phyloP scores from a whole-genome alignment of 2,329 filamentous ascomycete genomes.

The Xylariaceae sp. region DNA sequence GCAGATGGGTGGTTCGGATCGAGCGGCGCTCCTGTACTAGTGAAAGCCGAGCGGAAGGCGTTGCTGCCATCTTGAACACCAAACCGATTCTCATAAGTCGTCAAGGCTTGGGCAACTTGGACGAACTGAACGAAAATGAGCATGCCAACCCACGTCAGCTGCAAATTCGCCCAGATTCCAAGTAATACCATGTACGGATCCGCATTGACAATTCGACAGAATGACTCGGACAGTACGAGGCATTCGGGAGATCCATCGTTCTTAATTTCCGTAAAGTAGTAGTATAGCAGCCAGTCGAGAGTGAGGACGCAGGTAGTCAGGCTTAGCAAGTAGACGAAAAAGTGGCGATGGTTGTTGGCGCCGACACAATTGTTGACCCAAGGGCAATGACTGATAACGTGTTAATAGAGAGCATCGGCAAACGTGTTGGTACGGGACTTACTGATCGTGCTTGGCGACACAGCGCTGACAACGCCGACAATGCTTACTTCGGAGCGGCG shows the following conservation, averaged over 20 bases:
- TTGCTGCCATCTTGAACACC: slow-evolving; percentile 60
- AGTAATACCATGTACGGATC: slow-evolving; percentile 82
- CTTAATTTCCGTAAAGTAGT: slow-evolving; percentile 61
- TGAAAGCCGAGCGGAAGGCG: slow-evolving; percentile 64
- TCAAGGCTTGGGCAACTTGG: slow-evolving; percentile 87
- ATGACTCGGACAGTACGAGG: slow-evolving; percentile 64
- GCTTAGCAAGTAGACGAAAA: slow-evolving; percentile 80
- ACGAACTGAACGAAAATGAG: slow-evolving; percentile 88
- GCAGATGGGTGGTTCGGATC: slow-evolving; percentile 60
- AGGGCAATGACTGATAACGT: slow-evolving; percentile 69
- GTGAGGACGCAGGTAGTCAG: slow-evolving; percentile 69
- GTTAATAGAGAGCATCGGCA: slow-evolving; percentile 22
- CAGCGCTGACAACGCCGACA: slow-evolving; percentile 88
- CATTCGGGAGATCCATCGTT: slow-evolving; percentile 54
- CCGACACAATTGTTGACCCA: slow-evolving; percentile 98
- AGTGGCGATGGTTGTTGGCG: slow-evolving; percentile 92
- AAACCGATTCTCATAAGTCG: slow-evolving; percentile 95
- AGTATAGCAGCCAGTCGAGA: slow-evolving; percentile 66
- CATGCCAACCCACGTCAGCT: slow-evolving; percentile 97
- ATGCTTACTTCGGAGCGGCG: slow-evolving; percentile 90
- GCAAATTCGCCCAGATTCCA: slow-evolving; percentile 71
- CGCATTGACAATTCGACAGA: slow-evolving; percentile 73
- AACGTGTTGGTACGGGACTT: slow-evolving; percentile 37
- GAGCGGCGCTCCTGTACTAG: slow-evolving; percentile 70
- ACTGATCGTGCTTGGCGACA: slow-evolving; percentile 96